Evolutionary conservation across 78 protist species (phyloP), one percentile per base, ranked within the genome.

Genomic region (Thecamonas trahens): DNA sequence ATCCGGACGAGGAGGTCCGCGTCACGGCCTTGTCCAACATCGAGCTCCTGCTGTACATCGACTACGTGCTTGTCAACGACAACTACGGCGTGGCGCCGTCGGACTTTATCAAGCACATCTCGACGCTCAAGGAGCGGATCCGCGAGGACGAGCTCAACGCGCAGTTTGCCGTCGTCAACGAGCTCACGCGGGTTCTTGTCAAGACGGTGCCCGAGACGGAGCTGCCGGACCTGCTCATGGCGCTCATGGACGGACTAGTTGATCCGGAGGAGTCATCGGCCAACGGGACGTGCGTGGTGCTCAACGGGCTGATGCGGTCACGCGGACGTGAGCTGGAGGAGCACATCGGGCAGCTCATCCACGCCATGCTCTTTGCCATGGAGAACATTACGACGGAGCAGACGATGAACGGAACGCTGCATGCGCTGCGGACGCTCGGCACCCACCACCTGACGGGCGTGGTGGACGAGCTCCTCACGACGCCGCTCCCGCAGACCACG

Each of bases 381-480:
- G 80, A 54, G 24, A 40, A 39, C 52, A 67, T 82, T 2, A 54
- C 74, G 0, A 64, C 69, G 4, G 83, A 82, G 26, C 78, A 76
- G 52, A 72, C 83, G 11, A 70, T 74, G 77, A 82, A 76, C 68
- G 88, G 88, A 34, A 67, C 82, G n/a, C 75, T 82, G 15, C 83
- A 64, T 5, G 67, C 83, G 34, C 42, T 82, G 9, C 61, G 77
- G 37, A 61, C 72, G 39, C 57, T 82, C 29, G 88, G 83, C 20
- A 35, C 13, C 24, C 88, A 82, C 44, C 88, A 82, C 50, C 29
- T 76, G 0, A 29, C 57, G 8, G 53, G 42, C 31, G 82, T 82
- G 1, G 2, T 76, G 5, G 61, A 62, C 26, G 65, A 61, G 34
- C 47, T 82, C n/a, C 61, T 82, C 22, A 73, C 61, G 22, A 64